These are phyloP conservation scores for Blastobotrys raffinosifermentans DNA, from an alignment of 1,139 yeast species.

Conservation along the genomic window DNA sequence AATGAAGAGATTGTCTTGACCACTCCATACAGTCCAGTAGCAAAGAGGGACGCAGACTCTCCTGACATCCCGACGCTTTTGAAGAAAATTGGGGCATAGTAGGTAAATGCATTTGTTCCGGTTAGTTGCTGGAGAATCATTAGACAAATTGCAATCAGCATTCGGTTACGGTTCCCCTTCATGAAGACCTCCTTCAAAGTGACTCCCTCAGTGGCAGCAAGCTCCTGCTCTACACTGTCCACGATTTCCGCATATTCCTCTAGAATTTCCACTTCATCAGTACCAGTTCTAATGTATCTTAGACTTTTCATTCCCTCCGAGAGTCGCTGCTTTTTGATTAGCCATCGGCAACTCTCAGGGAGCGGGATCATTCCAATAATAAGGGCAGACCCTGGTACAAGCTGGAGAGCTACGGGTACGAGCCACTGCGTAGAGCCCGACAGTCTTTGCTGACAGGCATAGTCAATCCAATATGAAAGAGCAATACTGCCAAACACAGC, in stretches of 20 bases:
- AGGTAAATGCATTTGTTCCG: conserved; percentile 24
- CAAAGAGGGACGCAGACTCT: conserved; percentile 40
- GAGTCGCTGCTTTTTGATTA: conserved; percentile 35
- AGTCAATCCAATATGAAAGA: conserved; percentile 27
- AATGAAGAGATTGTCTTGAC: conserved; percentile 46
- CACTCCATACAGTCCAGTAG: conserved; percentile 46
- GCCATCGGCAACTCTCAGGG: conserved; percentile 49
- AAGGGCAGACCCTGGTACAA: conserved; percentile 45
- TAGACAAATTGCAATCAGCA: conserved; percentile 13
- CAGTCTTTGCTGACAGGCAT: conserved; percentile 26
- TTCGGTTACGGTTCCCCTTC: conserved; percentile 12
- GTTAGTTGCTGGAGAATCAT: conserved; percentile 16
- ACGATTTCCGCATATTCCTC: conserved; percentile 18
- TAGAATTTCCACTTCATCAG: conserved; percentile 12
- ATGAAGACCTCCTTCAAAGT: conserved; percentile 13
- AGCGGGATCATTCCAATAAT: conserved; percentile 43
- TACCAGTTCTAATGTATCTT: conserved; percentile 12
- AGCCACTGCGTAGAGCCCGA: conserved; percentile 16
- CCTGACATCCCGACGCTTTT: conserved; percentile 40
- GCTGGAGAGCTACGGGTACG: conserved; percentile 35
- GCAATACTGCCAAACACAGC: conserved; percentile 52
- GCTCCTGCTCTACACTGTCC: conserved; percentile 13
- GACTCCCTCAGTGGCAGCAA: conserved; percentile 11
- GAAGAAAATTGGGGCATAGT: conserved; percentile 50
- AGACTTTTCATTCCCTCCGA: conserved; percentile 50